phyloP scores from a whole-genome alignment of 257 asterid genomes.

The Echites panduratus region DNA sequence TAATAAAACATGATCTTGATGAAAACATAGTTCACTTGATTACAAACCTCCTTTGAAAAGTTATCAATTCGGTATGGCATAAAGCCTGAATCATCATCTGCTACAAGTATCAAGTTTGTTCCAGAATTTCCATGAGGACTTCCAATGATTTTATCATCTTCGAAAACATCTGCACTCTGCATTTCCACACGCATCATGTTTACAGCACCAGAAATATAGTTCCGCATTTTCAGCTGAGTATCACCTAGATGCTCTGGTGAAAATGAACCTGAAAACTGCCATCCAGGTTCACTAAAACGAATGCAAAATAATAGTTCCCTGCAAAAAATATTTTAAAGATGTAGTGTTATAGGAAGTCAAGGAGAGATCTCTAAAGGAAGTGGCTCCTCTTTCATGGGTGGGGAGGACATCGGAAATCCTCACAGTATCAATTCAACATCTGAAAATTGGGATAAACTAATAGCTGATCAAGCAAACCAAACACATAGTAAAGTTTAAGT shows the following conservation, averaged over 20 bases:
- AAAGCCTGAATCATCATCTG: constrained; percentile 91
- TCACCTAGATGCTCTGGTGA: constrained; percentile 92
- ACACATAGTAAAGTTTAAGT: not conserved
- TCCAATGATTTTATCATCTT: constrained; percentile 69
- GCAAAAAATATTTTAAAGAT: constrained; percentile 24
- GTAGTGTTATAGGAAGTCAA: constrained; percentile 2
- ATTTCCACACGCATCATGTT: constrained; percentile 92
- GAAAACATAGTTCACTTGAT: constrained; percentile 4
- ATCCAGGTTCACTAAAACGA: constrained; percentile 85
- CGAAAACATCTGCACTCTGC: constrained; percentile 86
- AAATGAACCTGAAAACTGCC: constrained; percentile 99
- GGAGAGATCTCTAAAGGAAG: not conserved
- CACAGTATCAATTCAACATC: not conserved
- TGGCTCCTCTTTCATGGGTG: no score
- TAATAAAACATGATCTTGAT: not conserved
- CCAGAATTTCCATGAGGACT: constrained; percentile 87
- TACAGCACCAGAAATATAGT: constrained; percentile 64
- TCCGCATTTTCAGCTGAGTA: constrained; percentile 84
- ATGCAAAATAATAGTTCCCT: constrained; percentile 81
- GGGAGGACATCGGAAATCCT: not conserved
- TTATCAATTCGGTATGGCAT: constrained; percentile 98
- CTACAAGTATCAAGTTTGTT: constrained; percentile 78
- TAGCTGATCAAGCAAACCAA: not conserved
- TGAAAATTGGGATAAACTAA: not conserved
- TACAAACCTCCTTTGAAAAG: constrained; percentile 89